These are phyloP conservation scores for Apiotrichum mycotoxinovorans DNA, from an alignment of 1,284 basidiomycete species.

Conservation along the genomic window DNA sequence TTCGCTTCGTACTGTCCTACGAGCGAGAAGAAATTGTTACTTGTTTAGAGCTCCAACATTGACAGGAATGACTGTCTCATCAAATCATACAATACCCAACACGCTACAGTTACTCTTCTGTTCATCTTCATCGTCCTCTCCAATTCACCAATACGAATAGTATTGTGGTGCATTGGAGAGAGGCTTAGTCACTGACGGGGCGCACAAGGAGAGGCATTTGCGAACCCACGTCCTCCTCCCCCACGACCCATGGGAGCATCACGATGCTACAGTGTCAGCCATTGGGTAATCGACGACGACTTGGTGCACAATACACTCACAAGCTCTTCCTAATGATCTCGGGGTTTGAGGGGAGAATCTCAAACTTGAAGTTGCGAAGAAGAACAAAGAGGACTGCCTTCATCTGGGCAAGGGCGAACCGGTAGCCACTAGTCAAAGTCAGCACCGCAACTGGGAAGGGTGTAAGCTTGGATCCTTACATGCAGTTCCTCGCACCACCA, in stretches of 20 bases:
- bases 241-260: constrained; percentile 3
- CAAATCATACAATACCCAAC: too few relatives aligned
- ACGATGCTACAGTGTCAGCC: constrained; percentile 12
- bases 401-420: constrained; percentile 62
- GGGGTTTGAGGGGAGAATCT: constrained; percentile 35
- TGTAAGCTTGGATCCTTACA: constrained; percentile 30
- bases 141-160: too few relatives aligned
- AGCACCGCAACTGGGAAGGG: not conserved
- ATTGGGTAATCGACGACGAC: not conserved
- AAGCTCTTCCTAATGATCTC: constrained; percentile 31
- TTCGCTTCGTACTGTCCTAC: too few relatives aligned
- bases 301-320: constrained; percentile 31
- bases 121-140: too few relatives aligned
- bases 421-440: constrained; percentile 52
- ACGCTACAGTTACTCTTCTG: too few relatives aligned
- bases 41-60: too few relatives aligned
- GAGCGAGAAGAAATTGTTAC: too few relatives aligned
- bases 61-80: too few relatives aligned
- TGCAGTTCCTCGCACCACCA: constrained; percentile 60
- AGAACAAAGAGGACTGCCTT: constrained; percentile 59
- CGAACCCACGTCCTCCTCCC: constrained; percentile 1
- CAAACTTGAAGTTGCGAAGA: constrained; percentile 57
- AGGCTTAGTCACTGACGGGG: not conserved
- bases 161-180: too few relatives aligned
- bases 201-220: constrained; percentile 8